Conservation (phyloP, 139 green algal species). For the Diplosphaera chodatii region DNA sequence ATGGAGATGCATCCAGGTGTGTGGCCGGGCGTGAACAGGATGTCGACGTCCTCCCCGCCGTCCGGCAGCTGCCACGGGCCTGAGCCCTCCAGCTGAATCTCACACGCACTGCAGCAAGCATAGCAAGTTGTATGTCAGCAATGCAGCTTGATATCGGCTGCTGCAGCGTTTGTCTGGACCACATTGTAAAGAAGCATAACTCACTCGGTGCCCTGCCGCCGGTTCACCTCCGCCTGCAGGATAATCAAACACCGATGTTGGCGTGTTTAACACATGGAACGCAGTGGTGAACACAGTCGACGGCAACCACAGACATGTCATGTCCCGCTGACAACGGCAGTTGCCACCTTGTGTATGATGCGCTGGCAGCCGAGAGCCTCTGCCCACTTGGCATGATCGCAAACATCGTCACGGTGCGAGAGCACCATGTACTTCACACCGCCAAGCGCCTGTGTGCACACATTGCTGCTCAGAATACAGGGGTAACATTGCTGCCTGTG, state of each 20-base stretch:
- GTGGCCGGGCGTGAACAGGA: slow-evolving; percentile 70
- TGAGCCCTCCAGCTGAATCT: slow-evolving; percentile 51
- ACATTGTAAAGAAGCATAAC: too few species aligned
- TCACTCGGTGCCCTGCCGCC: slow-evolving; percentile 38
- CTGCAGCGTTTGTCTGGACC: too few species aligned
- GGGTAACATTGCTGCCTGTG: neutral
- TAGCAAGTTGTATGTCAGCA: too few species aligned
- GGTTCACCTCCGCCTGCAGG: slow-evolving; percentile 17
- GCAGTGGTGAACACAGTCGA: too few species aligned
- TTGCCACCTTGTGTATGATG: slow-evolving; percentile 64
- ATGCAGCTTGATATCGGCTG: too few species aligned
- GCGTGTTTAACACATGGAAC: too few species aligned
- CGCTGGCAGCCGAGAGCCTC: slow-evolving; percentile 42
- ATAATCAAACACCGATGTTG: too few species aligned
- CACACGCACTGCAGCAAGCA: slow-evolving; percentile 33
- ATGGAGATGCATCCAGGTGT: slow-evolving; percentile 55
- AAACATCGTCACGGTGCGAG: slow-evolving; percentile 76
- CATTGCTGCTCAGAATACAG: too few species aligned
- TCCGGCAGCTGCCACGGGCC: slow-evolving; percentile 57
- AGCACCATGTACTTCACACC: slow-evolving; percentile 71
- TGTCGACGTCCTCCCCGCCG: slow-evolving; percentile 32
- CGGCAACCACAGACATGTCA: too few species aligned
- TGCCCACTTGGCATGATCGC: slow-evolving; percentile 67
- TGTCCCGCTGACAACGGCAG: too few species aligned
- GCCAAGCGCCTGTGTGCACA: slow-evolving; percentile 54